Conservation (phyloP, 1,284 basidiomycete species). For the Moesziomyces sp. region DNA sequence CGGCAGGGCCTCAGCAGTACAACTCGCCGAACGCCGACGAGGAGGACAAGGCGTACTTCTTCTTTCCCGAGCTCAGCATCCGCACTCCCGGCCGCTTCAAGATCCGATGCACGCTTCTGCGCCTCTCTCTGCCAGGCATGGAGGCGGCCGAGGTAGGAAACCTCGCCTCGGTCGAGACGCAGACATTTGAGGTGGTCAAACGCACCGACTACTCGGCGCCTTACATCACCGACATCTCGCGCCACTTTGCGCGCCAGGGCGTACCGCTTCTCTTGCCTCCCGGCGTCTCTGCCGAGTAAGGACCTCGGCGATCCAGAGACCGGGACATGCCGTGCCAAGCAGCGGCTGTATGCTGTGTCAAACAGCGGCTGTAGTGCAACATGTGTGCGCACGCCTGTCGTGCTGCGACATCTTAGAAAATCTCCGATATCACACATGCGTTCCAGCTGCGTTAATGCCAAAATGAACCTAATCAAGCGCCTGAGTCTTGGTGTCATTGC, state of each 20-base stretch:
- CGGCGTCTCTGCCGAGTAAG: constrained; percentile 38
- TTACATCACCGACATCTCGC: constrained; percentile 52
- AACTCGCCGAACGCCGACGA: constrained; percentile 6
- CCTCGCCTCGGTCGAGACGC: constrained; percentile 28
- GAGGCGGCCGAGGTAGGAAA: constrained; percentile 2
- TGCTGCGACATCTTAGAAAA: too few species aligned
- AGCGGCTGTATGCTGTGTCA: too few species aligned
- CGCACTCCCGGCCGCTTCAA: constrained; percentile 45
- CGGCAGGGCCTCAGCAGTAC: constrained; percentile 35
- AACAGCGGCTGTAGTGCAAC: too few species aligned
- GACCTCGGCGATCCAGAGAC: too few species aligned
- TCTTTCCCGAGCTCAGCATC: constrained; percentile 58
- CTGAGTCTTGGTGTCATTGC: too few species aligned
- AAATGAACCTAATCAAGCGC: too few species aligned
- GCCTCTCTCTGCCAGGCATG: constrained; percentile 32
- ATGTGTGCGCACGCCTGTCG: too few species aligned
- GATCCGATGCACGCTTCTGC: constrained; percentile 42
- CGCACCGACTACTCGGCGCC: constrained; percentile 32
- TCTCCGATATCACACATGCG: too few species aligned
- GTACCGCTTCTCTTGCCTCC: constrained; percentile 47
- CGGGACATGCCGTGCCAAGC: too few species aligned
- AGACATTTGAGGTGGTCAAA: constrained; percentile 43
- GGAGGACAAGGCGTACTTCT: constrained; percentile 30
- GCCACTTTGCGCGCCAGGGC: constrained; percentile 53
- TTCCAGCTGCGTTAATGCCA: too few species aligned